These are phyloP conservation scores for Buxus sempervirens DNA, from an alignment of 164 flowering plant species.

Conservation along the genomic window DNA sequence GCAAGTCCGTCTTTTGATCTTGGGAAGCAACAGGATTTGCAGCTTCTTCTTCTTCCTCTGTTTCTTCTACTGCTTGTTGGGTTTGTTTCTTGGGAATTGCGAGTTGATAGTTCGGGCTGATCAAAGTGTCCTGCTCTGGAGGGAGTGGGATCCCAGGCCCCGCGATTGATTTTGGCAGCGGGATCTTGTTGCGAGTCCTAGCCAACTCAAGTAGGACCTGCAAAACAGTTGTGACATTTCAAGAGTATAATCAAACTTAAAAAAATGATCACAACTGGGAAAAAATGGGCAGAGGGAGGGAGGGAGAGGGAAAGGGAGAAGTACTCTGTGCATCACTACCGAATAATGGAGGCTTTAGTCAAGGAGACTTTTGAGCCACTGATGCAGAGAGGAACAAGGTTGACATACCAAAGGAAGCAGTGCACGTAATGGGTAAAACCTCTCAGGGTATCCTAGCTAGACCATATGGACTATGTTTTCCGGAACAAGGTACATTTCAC, in stretches of 20 bases:
- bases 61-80: slow-evolving; percentile 51
- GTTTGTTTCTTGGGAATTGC: slow-evolving; percentile 56
- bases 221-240: not conserved
- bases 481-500: too few species aligned
- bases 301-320: too few species aligned
- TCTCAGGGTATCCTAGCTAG: too few species aligned
- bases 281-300: too few species aligned
- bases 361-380: too few species aligned
- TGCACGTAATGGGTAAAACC: too few species aligned
- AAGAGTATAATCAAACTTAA: not conserved
- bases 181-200: slow-evolving; percentile 64
- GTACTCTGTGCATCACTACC: too few species aligned
- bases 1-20: slow-evolving; percentile 46
- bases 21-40: slow-evolving; percentile 45
- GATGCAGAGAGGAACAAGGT: too few species aligned
- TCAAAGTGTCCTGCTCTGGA: slow-evolving; percentile 77
- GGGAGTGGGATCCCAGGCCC: slow-evolving; percentile 75
- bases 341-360: too few species aligned
- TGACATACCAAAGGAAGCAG: too few species aligned
- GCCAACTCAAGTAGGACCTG: slow-evolving; percentile 75
- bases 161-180: slow-evolving; percentile 64
- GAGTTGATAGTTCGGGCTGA: slow-evolving; percentile 88
- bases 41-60: slow-evolving; percentile 70
- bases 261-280: too few species aligned
- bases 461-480: too few species aligned